Conservation (phyloP, 352 stramenopile species). For the Pythium apleroticum region DNA sequence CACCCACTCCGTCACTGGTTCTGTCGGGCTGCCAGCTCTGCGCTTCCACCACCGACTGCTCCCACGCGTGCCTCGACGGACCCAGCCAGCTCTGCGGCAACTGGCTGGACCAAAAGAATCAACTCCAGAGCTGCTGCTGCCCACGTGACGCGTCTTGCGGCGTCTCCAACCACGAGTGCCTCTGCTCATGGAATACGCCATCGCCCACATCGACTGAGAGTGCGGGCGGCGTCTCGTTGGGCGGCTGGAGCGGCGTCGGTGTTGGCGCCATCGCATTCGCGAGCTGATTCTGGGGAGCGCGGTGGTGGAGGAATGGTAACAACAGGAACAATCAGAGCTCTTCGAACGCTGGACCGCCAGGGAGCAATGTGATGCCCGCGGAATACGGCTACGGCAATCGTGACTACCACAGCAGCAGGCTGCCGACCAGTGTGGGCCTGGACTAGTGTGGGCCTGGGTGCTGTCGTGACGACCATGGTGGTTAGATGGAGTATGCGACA, state of each 20-base stretch:
- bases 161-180: constrained; percentile 14
- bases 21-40: constrained; percentile 29
- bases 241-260: constrained; percentile 13
- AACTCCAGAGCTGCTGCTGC: constrained; percentile 33
- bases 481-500: too few species aligned
- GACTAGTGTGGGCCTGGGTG: too few species aligned
- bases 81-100: constrained; percentile 32
- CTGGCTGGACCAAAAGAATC: constrained; percentile 30
- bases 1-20: constrained; percentile 1
- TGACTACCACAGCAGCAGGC: not conserved
- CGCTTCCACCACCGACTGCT: constrained; percentile 25
- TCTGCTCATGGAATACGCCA: constrained; percentile 4
- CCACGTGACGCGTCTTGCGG: constrained; percentile 25
- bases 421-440: not conserved
- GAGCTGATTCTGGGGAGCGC: not conserved
- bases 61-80: constrained; percentile 23
- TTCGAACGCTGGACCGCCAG: not conserved
- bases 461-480: too few species aligned
- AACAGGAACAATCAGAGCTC: not conserved
- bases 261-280: constrained; percentile 1
- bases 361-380: not conserved
- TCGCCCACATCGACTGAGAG: not conserved
- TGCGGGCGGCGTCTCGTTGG: not conserved
- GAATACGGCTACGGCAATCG: constrained; percentile 7
- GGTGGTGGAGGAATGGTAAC: constrained; percentile 6